Conservation (phyloP, 129 eudicot genomes). For the Saposhnikovia divaricata region DNA sequence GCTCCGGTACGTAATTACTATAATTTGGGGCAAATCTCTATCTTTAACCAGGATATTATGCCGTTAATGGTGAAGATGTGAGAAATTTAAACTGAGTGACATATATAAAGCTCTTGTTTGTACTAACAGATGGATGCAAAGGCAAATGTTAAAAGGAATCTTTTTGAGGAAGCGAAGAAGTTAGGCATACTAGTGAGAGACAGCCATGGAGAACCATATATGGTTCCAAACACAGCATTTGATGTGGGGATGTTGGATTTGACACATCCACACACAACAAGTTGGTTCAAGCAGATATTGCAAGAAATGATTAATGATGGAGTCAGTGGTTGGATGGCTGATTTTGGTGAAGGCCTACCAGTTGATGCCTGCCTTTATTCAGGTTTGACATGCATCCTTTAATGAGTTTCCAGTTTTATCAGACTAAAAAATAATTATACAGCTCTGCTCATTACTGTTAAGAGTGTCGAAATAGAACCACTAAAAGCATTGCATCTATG, state of each 20-base stretch:
- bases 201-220: constrained; percentile 70
- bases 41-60: neutral
- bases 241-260: constrained; percentile 99
- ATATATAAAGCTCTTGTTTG: constrained; percentile 18
- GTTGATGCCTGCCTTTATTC: constrained; percentile 89
- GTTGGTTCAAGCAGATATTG: constrained; percentile 81
- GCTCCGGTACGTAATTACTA: constrained; percentile 56
- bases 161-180: constrained; percentile 85
- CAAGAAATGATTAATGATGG: constrained; percentile 95
- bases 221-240: constrained; percentile 98
- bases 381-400: constrained; percentile 35
- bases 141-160: constrained; percentile 53
- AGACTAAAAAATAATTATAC: neutral
- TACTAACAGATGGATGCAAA: constrained; percentile 53
- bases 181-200: constrained; percentile 83
- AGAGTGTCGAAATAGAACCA: neutral
- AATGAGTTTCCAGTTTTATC: neutral
- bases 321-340: constrained; percentile 99
- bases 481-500: neutral
- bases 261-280: constrained; percentile 71
- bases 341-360: constrained; percentile 96
- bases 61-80: neutral
- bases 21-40: neutral
- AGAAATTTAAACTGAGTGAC: neutral
- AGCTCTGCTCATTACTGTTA: neutral